Percentiles rank a stretch among this genome's conserved stretches.
These are phyloP conservation scores for Oryza officinalis DNA, from an alignment of 176 grass and related monocot species.

Conservation along the genomic window DNA sequence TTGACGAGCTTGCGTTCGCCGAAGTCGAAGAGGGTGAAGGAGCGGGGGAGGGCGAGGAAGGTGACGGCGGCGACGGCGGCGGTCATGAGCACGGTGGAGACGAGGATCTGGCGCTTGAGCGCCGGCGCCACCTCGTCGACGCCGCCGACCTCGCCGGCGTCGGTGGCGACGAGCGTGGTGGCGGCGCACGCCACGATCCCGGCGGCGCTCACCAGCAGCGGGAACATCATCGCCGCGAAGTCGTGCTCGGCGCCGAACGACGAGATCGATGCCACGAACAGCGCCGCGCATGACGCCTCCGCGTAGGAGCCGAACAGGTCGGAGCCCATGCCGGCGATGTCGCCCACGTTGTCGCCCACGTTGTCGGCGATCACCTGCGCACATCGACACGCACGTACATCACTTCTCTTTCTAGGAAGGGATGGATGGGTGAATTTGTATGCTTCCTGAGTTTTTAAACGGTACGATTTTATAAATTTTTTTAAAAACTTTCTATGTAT, in stretches of 20 bases:
- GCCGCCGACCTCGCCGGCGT: slow-evolving; percentile 32
- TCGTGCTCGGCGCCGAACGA: slow-evolving; percentile 62
- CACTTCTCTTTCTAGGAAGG: no score
- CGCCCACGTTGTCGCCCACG: slow-evolving; percentile 88
- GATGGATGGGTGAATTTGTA: no score
- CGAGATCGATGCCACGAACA: slow-evolving; percentile 81
- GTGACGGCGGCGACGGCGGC: slow-evolving; percentile 47
- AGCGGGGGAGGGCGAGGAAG: slow-evolving; percentile 49
- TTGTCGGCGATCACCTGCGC: slow-evolving; percentile 85
- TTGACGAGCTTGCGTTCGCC: slow-evolving; percentile 48
- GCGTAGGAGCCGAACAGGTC: slow-evolving; percentile 93
- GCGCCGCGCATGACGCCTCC: slow-evolving; percentile 83
- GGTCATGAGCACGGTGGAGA: slow-evolving; percentile 83
- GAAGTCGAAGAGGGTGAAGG: slow-evolving; percentile 78
- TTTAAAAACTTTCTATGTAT: no score
- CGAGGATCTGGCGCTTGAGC: slow-evolving; percentile 67
- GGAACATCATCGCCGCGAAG: slow-evolving; percentile 62
- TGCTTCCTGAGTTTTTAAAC: no score
- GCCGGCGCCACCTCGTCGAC: slow-evolving; percentile 36
- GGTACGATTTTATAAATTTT: no score
- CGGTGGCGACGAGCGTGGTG: slow-evolving; percentile 66
- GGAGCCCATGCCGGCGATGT: slow-evolving; percentile 91
- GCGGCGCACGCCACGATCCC: slow-evolving; percentile 60
- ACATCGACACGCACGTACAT: not conserved
- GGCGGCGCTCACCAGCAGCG: slow-evolving; percentile 61